These are phyloP conservation scores for Tolypocladium album DNA, from an alignment of 2,329 filamentous ascomycete species.

Conservation along the genomic window DNA sequence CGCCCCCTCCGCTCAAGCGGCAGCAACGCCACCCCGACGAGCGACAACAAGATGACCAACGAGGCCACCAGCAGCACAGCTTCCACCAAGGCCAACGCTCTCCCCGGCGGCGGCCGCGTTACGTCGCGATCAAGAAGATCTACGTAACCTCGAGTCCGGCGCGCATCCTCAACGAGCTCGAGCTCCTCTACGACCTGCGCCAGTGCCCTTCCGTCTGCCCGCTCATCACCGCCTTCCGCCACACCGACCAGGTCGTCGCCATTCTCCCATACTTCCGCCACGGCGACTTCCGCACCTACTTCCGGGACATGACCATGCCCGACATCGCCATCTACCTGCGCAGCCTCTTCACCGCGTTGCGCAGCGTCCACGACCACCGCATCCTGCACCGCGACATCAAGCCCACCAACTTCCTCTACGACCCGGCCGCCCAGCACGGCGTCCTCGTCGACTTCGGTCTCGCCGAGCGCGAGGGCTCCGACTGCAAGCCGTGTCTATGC, in stretches of 20 bases:
- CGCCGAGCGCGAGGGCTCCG: slow-evolving; percentile 71
- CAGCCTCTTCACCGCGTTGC: slow-evolving; percentile 76
- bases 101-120: slow-evolving; percentile 43
- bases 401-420: slow-evolving; percentile 94
- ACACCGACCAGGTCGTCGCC: slow-evolving; percentile 89
- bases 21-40: slow-evolving; percentile 19
- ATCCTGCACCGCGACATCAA: slow-evolving; percentile 97
- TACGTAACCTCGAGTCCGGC: slow-evolving; percentile 94
- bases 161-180: slow-evolving; percentile 92
- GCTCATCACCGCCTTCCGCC: slow-evolving; percentile 91
- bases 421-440: slow-evolving; percentile 66
- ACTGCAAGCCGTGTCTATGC: slow-evolving; percentile 75
- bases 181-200: slow-evolving; percentile 79
- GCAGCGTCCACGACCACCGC: slow-evolving; percentile 68
- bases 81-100: slow-evolving; percentile 14
- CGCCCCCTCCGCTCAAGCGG: slow-evolving; percentile 54
- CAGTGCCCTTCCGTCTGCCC: slow-evolving; percentile 81
- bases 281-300: slow-evolving; percentile 90
- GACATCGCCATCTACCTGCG: slow-evolving; percentile 88
- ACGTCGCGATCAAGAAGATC: slow-evolving; percentile 97
- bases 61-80: slow-evolving; percentile 32
- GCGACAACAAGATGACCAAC: neutral
- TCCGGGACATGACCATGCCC: slow-evolving; percentile 73
- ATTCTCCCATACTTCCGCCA: slow-evolving; percentile 94
- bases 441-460: slow-evolving; percentile 99